Evolutionary conservation across 345 rosid species (phyloP), one percentile per base, ranked within the genome.

Genomic region (Salix purpurea): DNA sequence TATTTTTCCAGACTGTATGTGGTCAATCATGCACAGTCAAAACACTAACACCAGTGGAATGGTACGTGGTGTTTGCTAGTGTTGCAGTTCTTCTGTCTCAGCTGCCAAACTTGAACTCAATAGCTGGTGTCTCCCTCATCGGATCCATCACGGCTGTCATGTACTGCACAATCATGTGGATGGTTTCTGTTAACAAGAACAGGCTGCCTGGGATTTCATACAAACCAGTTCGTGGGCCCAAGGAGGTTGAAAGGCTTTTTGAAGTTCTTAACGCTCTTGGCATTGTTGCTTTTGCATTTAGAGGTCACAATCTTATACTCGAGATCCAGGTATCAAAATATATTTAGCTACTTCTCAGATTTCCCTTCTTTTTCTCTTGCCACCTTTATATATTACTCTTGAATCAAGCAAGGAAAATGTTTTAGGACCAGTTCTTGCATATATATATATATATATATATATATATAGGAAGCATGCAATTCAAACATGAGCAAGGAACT

Each of bases 301-400:
- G 89, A 78, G 90, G 89, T 52, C 90, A 86, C 74, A 86, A 86
- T 73, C 86, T 86, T 36, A 64, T 86, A 5, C 86, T 86, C 28
- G 88, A 86, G 74, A 86, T 86, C 7, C 88, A 86, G 88, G 88
- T 86, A 28, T 26, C 15, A 10, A 23, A 3, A 28, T 16, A 28
- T 16, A 3, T 39, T 21, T 13, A 18, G 21, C 58, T 23, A 32
- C 11, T 10, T 15, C 19, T 18, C n/a, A 61, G 0, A 13, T 11
- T 32, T 0, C 42, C 26, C 26, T 65, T 24, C 12, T 9, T 24
- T 69, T 58, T 60, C n/a, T 18, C 0, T 1, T 60, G 30, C 21
- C 64, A 10, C 14, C 4, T 10, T 58, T 10, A 58, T 8, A 23
- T 58, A 9, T 8, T 24, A 23, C 11, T 1, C 10, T 10, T 24